A percentile compares a stretch with the other conserved stretches of the same genome.
Conservation (phyloP, 306 rosid species). For the Medicago lupulina region DNA sequence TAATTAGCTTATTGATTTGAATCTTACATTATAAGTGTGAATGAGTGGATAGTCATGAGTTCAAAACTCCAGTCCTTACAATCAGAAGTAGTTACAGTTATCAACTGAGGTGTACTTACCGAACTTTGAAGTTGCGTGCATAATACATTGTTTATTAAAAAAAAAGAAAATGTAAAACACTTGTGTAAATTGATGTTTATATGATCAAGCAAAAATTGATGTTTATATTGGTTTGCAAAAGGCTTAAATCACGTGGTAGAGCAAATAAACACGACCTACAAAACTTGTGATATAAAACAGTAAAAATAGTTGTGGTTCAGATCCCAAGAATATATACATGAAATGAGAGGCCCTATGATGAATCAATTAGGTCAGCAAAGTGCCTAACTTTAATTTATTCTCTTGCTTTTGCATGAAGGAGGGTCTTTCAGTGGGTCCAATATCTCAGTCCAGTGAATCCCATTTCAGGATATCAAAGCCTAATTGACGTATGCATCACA, state of each 20-base stretch:
- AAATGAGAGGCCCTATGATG: not conserved
- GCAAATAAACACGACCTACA: not conserved
- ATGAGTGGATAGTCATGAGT: too few relatives aligned
- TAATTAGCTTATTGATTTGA: too few relatives aligned
- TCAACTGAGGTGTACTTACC: too few relatives aligned
- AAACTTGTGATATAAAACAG: not conserved
- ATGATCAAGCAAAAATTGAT: not conserved
- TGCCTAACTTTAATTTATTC: conserved; percentile 18
- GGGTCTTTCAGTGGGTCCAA: conserved; percentile 13
- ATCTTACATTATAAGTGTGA: too few relatives aligned
- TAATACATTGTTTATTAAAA: too few relatives aligned
- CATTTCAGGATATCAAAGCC: conserved; percentile 2
- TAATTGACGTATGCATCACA: conserved; percentile 4
- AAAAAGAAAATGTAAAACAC: not conserved
- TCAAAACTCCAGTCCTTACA: too few relatives aligned
- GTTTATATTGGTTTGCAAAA: not conserved
- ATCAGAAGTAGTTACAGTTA: too few relatives aligned
- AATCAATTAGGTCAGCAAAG: conserved; percentile 2
- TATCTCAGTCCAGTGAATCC: not conserved
- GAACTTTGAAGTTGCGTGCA: too few relatives aligned
- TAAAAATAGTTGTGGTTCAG: not conserved
- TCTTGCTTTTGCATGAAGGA: conserved; percentile 6
- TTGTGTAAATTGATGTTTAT: too few relatives aligned
- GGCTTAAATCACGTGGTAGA: not conserved
- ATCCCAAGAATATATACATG: not conserved